Conservation (phyloP, 495 filamentous ascomycete species). For the Durotheca rogersii region DNA sequence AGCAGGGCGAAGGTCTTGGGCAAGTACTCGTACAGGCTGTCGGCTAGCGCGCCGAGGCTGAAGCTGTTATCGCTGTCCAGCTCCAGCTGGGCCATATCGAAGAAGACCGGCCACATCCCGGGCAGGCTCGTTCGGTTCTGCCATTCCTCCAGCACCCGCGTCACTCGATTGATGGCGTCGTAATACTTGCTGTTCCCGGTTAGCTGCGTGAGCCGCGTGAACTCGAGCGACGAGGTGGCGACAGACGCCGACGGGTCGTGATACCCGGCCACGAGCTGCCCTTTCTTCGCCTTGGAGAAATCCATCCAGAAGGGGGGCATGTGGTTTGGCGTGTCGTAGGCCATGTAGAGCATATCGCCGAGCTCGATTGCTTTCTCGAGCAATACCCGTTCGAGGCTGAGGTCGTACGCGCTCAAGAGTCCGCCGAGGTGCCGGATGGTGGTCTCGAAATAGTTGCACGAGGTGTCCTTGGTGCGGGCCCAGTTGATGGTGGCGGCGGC, state of each 20-base stretch:
- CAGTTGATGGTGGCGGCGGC: constrained; percentile 81
- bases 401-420: constrained; percentile 72
- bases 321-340: constrained; percentile 89
- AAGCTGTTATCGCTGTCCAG: constrained; percentile 46
- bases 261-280: constrained; percentile 36
- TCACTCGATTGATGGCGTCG: constrained; percentile 78
- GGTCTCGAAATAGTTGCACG: constrained; percentile 75
- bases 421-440: constrained; percentile 80
- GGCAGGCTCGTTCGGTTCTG: constrained; percentile 70
- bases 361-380: constrained; percentile 80
- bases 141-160: constrained; percentile 65
- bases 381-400: constrained; percentile 66
- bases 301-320: constrained; percentile 80
- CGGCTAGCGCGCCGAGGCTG: constrained; percentile 69
- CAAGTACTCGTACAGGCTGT: constrained; percentile 83
- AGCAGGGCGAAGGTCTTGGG: constrained; percentile 63
- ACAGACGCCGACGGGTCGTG: constrained; percentile 50
- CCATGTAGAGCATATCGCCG: constrained; percentile 78
- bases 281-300: constrained; percentile 35
- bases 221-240: constrained; percentile 69
- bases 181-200: constrained; percentile 81
- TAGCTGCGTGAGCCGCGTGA: constrained; percentile 80
- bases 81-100: constrained; percentile 55
- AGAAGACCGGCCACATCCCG: constrained; percentile 74
- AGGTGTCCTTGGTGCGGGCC: constrained; percentile 58